Conservation (phyloP, 176 grass and related monocot species). For the Triticum monococcum region DNA sequence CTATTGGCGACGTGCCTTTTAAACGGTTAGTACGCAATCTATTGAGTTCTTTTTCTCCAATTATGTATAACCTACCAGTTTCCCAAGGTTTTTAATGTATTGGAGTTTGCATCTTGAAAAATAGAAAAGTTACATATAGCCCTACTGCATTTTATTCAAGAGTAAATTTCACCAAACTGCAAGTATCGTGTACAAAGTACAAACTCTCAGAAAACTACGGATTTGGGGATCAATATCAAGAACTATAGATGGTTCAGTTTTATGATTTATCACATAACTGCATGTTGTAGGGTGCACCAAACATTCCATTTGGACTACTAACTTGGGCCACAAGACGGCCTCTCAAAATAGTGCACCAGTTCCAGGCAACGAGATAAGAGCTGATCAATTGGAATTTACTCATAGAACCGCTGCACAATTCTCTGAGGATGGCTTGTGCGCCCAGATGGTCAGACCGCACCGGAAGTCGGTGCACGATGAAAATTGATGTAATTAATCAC, state of each 20-base stretch:
- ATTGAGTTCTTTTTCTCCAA: conserved; percentile 18
- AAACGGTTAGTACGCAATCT: conserved; percentile 69
- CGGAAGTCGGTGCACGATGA: neutral
- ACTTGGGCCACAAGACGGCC: neutral
- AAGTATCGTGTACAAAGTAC: neutral
- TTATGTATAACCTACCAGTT: neutral
- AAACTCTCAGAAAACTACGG: neutral
- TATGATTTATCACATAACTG: neutral
- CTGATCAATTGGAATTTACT: neutral
- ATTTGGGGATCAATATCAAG: neutral
- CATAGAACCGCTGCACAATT: neutral
- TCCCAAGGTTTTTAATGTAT: neutral
- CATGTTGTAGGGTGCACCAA: neutral
- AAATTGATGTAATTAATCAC: neutral
- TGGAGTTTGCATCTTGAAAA: neutral
- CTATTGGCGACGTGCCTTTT: conserved; percentile 85
- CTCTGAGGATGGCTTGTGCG: neutral
- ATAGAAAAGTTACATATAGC: neutral
- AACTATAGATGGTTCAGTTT: conserved; percentile 1
- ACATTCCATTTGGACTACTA: neutral
- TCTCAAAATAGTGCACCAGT: neutral
- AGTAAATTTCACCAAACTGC: conserved; percentile 6
- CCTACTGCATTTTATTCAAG: conserved; percentile 14
- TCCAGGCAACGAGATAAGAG: neutral
- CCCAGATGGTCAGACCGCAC: neutral